These are phyloP conservation scores for Galerina marginata DNA, from an alignment of 768 basidiomycete species.

Conservation along the genomic window DNA sequence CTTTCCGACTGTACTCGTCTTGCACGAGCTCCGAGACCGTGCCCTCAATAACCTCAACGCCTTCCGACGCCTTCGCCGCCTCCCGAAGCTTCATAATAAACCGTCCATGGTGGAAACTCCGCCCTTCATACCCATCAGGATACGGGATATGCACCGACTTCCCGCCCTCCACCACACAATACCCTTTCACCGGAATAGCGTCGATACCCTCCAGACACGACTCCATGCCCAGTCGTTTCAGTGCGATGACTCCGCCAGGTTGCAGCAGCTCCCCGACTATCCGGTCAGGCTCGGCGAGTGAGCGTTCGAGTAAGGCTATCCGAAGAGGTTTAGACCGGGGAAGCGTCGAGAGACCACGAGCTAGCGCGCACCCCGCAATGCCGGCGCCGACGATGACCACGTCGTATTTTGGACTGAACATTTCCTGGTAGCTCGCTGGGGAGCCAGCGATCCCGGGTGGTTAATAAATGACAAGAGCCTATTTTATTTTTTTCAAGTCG, in stretches of 20 bases:
- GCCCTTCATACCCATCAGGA: slow-evolving; percentile 71
- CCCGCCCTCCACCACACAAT: slow-evolving; percentile 75
- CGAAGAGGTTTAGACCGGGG: slow-evolving; percentile 63
- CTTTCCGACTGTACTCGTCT: slow-evolving; percentile 48
- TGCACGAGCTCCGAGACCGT: slow-evolving; percentile 80
- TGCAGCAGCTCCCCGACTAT: slow-evolving; percentile 98
- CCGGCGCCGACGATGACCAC: slow-evolving; percentile 92
- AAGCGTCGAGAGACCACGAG: slow-evolving; percentile 77
- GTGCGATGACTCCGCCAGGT: slow-evolving; percentile 83
- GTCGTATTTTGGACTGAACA: slow-evolving; percentile 54
- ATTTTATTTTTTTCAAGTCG: slow-evolving; percentile 17
- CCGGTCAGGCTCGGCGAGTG: slow-evolving; percentile 90
- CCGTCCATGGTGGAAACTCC: slow-evolving; percentile 93
- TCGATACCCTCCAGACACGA: slow-evolving; percentile 86
- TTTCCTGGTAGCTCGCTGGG: background rate
- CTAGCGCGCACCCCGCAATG: slow-evolving; percentile 86
- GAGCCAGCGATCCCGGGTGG: too few relatives aligned
- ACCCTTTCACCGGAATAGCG: slow-evolving; percentile 81
- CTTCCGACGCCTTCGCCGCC: slow-evolving; percentile 60
- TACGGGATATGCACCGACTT: slow-evolving; percentile 89
- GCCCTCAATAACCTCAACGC: slow-evolving; percentile 85
- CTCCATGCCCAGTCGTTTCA: slow-evolving; percentile 79
- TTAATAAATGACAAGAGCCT: background rate
- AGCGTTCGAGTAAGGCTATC: slow-evolving; percentile 89
- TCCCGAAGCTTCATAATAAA: slow-evolving; percentile 83